phyloP scores from a whole-genome alignment of 2,329 filamentous ascomycete species.

The Microsporum audouinii region DNA sequence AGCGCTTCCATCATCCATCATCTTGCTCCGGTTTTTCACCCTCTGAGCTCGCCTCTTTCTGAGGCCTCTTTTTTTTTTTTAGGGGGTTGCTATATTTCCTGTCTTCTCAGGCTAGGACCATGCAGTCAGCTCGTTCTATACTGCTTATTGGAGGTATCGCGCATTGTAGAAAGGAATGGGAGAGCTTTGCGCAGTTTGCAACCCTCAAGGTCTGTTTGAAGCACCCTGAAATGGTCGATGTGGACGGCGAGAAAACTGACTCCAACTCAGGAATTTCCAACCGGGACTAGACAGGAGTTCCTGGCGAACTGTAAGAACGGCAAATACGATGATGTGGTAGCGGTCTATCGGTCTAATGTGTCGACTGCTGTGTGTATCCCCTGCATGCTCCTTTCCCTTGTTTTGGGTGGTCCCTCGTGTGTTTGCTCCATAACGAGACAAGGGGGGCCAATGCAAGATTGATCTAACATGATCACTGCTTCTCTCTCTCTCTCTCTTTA shows the following conservation, averaged over 20 bases:
- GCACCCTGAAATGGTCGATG: neutral
- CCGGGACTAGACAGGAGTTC: conserved; percentile 45
- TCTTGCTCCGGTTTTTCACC: neutral
- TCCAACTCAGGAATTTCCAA: conserved; percentile 39
- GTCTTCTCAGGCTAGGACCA: conserved; percentile 7
- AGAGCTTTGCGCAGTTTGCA: conserved; percentile 30
- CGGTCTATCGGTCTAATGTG: conserved; percentile 48
- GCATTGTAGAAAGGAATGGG: conserved; percentile 35
- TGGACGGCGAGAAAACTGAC: neutral
- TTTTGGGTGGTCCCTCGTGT: neutral
- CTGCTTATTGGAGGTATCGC: conserved; percentile 37
- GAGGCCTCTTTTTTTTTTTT: neutral
- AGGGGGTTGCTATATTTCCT: neutral
- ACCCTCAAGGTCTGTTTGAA: conserved; percentile 29
- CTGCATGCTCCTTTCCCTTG: neutral
- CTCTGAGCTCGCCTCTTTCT: neutral
- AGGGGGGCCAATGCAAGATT: neutral
- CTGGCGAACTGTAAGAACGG: conserved; percentile 44
- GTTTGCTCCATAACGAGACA: neutral
- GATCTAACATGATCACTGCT: neutral
- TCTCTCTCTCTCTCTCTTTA: neutral
- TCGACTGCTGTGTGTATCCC: conserved; percentile 36
- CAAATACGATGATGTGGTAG: conserved; percentile 44
- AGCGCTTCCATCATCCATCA: neutral
- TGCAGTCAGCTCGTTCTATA: conserved; percentile 29